These are phyloP conservation scores for Whalleya microplaca DNA, from an alignment of 2,329 filamentous ascomycete species.

Conservation along the genomic window DNA sequence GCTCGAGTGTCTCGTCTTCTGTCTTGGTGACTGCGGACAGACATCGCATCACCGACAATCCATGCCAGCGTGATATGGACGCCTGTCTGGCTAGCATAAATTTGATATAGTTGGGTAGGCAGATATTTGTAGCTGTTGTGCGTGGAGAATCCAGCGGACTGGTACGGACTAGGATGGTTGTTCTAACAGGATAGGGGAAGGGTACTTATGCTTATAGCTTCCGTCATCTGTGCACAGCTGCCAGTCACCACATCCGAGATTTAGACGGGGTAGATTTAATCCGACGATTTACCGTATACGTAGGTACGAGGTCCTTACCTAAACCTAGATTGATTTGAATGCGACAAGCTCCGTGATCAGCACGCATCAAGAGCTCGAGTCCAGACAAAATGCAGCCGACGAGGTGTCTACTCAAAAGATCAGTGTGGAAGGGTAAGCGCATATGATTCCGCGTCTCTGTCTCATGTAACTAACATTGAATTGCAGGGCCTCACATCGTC, in stretches of 20 bases:
- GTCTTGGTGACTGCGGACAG: too few relatives aligned
- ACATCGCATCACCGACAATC: too few relatives aligned
- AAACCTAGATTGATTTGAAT: slow-evolving; percentile 10
- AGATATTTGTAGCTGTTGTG: not conserved
- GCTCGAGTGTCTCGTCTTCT: too few relatives aligned
- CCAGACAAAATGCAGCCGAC: slow-evolving; percentile 41
- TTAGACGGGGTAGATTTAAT: not conserved
- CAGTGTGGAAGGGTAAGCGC: slow-evolving; percentile 40
- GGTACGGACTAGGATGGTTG: too few relatives aligned
- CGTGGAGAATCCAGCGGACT: too few relatives aligned
- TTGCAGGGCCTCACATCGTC: slow-evolving; percentile 69
- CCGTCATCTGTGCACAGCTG: not conserved
- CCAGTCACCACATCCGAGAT: not conserved
- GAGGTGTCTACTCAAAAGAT: slow-evolving; percentile 40
- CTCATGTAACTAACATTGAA: not conserved
- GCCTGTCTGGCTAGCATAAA: not conserved
- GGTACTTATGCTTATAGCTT: not conserved
- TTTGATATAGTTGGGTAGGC: not conserved
- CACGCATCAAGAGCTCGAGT: slow-evolving; percentile 6
- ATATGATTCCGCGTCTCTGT: not conserved
- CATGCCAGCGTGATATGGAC: too few relatives aligned
- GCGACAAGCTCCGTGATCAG: slow-evolving; percentile 18
- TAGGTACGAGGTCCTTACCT: too few relatives aligned
- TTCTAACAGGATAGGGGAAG: too few relatives aligned
- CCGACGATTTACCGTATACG: not conserved